A percentile compares a stretch with the other conserved stretches of the same genome.
These are phyloP conservation scores for Acephala macrosclerotiorum DNA, from an alignment of 2,329 filamentous ascomycete species.

Conservation along the genomic window DNA sequence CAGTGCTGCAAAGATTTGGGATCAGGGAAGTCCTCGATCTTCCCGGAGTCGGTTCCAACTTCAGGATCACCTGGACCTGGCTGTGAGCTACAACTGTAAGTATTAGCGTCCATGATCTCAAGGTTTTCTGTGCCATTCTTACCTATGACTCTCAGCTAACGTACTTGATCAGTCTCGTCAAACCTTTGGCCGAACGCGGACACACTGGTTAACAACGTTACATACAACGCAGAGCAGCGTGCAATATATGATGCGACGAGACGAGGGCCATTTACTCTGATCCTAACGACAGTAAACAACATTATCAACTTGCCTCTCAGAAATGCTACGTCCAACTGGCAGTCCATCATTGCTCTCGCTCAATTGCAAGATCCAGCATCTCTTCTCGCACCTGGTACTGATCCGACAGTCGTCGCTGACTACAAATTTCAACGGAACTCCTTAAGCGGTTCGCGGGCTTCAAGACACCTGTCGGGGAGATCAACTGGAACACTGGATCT, in stretches of 20 bases:
- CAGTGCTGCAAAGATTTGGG: slow-evolving; percentile 41
- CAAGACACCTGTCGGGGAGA: slow-evolving; percentile 12
- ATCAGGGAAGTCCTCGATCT: slow-evolving; percentile 48
- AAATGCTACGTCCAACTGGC: slow-evolving; percentile 19
- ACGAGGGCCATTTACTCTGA: slow-evolving; percentile 22
- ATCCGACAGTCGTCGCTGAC: slow-evolving; percentile 25
- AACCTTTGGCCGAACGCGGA: slow-evolving; percentile 22
- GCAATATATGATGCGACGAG: slow-evolving; percentile 24
- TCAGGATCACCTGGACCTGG: slow-evolving; percentile 42
- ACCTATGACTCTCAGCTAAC: background rate
- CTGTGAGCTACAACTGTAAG: slow-evolving; percentile 23
- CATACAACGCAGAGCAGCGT: slow-evolving; percentile 45
- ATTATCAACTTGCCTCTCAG: slow-evolving; percentile 19
- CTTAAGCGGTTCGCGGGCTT: slow-evolving; percentile 8
- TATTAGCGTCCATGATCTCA: background rate
- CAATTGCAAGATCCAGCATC: slow-evolving; percentile 22
- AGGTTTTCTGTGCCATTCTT: too few relatives aligned
- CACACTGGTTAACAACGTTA: slow-evolving; percentile 22
- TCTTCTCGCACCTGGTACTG: slow-evolving; percentile 19
- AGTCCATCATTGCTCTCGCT: slow-evolving; percentile 18
- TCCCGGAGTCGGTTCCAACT: slow-evolving; percentile 50
- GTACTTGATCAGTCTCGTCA: slow-evolving; percentile 18
- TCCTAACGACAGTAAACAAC: slow-evolving; percentile 38
- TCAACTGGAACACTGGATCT: slow-evolving; percentile 28
- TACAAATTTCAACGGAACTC: slow-evolving; percentile 39